phyloP scores from a whole-genome alignment of 257 asterid species.

The Linaria vulgaris region DNA sequence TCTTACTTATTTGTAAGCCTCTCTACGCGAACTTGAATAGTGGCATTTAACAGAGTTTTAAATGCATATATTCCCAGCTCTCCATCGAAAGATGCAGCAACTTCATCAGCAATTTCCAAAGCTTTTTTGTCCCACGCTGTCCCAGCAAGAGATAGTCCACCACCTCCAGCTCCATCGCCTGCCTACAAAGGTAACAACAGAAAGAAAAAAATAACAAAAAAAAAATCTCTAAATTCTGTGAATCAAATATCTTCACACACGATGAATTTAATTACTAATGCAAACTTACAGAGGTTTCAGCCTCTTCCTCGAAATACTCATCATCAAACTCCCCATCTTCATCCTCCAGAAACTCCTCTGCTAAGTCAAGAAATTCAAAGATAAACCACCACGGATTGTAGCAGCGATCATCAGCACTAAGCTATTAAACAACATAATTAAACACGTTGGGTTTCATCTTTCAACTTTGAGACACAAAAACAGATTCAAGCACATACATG shows the following conservation, averaged over 20 bases:
- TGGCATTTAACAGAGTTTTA: slow-evolving; percentile 59
- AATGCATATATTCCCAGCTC: slow-evolving; percentile 88
- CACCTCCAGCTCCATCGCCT: slow-evolving; percentile 95
- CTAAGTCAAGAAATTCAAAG: slow-evolving; percentile 9
- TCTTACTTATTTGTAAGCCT: slow-evolving; percentile 82
- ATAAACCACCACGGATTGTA: background rate
- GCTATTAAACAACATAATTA: slow-evolving; percentile 1
- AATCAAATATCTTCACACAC: background rate
- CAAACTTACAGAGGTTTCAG: slow-evolving; percentile 53
- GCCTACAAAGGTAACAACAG: slow-evolving; percentile 34
- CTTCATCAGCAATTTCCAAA: slow-evolving; percentile 74
- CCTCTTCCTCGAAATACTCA: slow-evolving; percentile 66
- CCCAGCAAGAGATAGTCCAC: slow-evolving; percentile 79
- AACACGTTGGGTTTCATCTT: background rate
- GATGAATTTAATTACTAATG: background rate
- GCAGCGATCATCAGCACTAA: background rate
- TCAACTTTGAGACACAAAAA: background rate
- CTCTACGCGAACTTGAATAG: slow-evolving; percentile 80
- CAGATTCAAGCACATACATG: background rate
- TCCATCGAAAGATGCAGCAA: slow-evolving; percentile 63
- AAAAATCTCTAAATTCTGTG: background rate
- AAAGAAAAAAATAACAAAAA: slow-evolving; percentile 6
- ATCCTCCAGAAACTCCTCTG: slow-evolving; percentile 58
- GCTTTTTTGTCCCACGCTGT: slow-evolving; percentile 74
- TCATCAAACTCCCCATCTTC: slow-evolving; percentile 45